Conservation (phyloP, 2,329 filamentous ascomycete species). For the Raffaelea arxii region DNA sequence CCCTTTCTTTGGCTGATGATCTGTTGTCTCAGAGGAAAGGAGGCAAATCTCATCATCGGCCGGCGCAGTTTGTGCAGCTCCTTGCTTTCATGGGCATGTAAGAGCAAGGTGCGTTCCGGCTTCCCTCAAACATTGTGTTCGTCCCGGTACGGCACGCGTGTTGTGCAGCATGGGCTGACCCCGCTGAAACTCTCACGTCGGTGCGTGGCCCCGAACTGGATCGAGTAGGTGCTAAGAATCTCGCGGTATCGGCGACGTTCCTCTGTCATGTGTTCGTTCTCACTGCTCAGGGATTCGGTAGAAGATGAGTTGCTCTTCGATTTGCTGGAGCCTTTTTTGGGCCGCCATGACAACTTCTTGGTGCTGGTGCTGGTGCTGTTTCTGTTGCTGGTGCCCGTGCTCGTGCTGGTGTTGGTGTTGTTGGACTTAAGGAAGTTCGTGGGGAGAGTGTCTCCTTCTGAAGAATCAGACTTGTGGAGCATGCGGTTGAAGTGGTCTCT, state of each 20-base stretch:
- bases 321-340: not conserved
- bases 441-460: not conserved
- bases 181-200: conserved; percentile 16
- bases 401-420: not conserved
- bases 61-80: no score
- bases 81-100: no score
- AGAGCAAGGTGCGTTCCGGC: no score
- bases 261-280: conserved; percentile 9
- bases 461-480: conserved; percentile 8
- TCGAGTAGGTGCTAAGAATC: conserved; percentile 34
- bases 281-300: no score
- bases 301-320: not conserved
- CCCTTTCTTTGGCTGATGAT: no score
- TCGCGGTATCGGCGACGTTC: conserved; percentile 32
- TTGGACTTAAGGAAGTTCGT: not conserved
- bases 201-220: conserved; percentile 30
- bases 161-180: conserved; percentile 36
- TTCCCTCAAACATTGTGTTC: no score
- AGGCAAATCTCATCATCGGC: no score
- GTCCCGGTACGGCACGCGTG: no score
- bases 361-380: not conserved
- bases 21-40: no score
- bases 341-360: not conserved
- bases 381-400: conserved; percentile 2
- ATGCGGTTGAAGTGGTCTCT: conserved; percentile 12